A percentile compares a stretch with the other conserved stretches of the same genome.
Conservation (phyloP, 2,329 filamentous ascomycete genomes). For the Cercospora sp. region DNA sequence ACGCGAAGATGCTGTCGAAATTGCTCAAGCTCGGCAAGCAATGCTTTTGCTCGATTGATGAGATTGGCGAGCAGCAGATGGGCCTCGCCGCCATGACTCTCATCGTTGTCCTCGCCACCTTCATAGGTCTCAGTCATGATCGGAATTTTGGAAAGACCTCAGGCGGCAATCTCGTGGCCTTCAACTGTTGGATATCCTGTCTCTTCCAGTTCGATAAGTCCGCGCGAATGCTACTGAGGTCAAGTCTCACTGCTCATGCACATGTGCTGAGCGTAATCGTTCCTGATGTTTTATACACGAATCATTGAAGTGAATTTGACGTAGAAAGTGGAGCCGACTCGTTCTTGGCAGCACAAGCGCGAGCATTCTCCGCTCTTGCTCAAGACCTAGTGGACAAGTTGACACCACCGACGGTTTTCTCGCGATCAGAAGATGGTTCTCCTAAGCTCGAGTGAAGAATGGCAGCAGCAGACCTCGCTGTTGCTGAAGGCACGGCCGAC, state of each 20-base stretch:
- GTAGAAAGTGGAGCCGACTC: conserved; percentile 5
- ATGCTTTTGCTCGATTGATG: conserved; percentile 40
- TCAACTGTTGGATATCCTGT: not conserved
- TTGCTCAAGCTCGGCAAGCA: conserved; percentile 45
- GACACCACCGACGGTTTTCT: not conserved
- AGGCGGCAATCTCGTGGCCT: not conserved
- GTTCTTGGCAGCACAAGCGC: not conserved
- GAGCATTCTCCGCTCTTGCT: conserved; percentile 1
- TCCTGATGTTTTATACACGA: not conserved
- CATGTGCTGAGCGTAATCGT: not conserved
- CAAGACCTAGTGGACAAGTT: not conserved
- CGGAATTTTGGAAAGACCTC: not conserved
- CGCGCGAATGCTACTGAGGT: not conserved
- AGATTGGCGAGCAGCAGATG: conserved; percentile 32
- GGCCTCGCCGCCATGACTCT: not conserved
- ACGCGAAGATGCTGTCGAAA: conserved; percentile 41
- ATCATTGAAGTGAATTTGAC: conserved; percentile 6
- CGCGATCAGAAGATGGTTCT: conserved; percentile 63
- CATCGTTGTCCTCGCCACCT: not conserved
- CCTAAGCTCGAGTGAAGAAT: conserved; percentile 80
- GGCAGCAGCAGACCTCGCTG: conserved; percentile 82
- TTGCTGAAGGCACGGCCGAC: conserved; percentile 83
- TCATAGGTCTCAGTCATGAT: conserved; percentile 8
- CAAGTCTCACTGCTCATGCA: not conserved
- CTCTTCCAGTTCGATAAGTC: not conserved